Percentiles rank a stretch among this genome's conserved stretches.
Conservation (phyloP, 75 land plant genomes). For the Pseudotsuga menziesii region DNA sequence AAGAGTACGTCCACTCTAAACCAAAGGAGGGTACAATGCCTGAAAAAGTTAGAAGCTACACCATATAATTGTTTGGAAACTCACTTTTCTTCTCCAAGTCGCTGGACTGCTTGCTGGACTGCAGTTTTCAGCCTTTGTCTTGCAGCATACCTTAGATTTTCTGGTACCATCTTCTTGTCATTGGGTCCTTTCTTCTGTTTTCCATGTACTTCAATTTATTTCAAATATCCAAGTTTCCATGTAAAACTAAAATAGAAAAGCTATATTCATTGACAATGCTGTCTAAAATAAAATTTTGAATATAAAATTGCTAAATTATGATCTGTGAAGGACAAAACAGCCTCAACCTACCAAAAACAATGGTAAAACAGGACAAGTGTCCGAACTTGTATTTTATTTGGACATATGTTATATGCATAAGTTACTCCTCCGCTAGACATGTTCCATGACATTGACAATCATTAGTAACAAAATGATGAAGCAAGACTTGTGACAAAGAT, state of each 20-base stretch:
- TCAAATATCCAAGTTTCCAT: background rate
- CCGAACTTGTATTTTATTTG: too few species aligned
- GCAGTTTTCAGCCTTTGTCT: slow-evolving; percentile 44
- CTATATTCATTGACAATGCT: background rate
- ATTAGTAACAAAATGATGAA: too few species aligned
- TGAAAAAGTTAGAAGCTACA: background rate
- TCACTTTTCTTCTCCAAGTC: slow-evolving; percentile 40
- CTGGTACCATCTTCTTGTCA: slow-evolving; percentile 20
- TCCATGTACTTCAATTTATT: background rate
- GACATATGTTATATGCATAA: too few species aligned
- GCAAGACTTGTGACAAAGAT: too few species aligned
- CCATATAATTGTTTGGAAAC: background rate
- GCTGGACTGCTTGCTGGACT: slow-evolving; percentile 48
- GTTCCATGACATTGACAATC: too few species aligned
- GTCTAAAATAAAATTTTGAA: background rate
- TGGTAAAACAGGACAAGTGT: background rate
- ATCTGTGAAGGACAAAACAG: background rate
- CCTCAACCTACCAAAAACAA: background rate
- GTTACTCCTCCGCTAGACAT: too few species aligned
- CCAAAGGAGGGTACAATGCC: background rate
- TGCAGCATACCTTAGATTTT: slow-evolving; percentile 43
- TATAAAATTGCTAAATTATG: background rate
- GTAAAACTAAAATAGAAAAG: background rate
- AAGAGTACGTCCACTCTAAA: background rate
- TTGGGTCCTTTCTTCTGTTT: slow-evolving; percentile 8